phyloP scores from a whole-genome alignment of 83 land plant genomes.

The Diphasiastrum complanatum region DNA sequence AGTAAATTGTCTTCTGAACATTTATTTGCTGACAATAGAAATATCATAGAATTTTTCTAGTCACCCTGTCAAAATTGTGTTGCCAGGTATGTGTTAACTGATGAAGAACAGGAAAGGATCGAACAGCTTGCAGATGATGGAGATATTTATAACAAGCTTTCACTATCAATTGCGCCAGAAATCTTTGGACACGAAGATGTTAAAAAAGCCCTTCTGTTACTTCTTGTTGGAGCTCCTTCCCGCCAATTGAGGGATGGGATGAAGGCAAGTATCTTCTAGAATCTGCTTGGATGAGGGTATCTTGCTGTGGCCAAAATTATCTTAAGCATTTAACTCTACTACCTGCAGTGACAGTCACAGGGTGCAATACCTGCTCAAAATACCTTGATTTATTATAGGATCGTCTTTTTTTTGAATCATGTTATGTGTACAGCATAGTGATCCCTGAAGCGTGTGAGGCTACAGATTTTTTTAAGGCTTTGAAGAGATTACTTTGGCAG shows the following conservation, averaged over 20 bases:
- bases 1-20: too few species aligned
- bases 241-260: slow-evolving; percentile 88
- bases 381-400: too few species aligned
- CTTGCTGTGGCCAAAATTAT: background rate
- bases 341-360: too few species aligned
- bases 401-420: too few species aligned
- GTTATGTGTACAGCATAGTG: too few species aligned
- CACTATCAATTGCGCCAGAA: slow-evolving; percentile 91
- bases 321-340: too few species aligned
- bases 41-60: too few species aligned
- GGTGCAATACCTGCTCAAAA: too few species aligned
- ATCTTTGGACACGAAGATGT: slow-evolving; percentile 99
- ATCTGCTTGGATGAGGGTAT: background rate
- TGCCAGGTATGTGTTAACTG: slow-evolving; percentile 70
- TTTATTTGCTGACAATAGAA: too few species aligned
- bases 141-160: slow-evolving; percentile 78
- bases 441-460: too few species aligned
- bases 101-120: slow-evolving; percentile 74
- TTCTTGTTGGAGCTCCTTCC: slow-evolving; percentile 95
- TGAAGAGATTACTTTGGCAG: too few species aligned
- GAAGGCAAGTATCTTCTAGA: slow-evolving; percentile 52
- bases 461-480: too few species aligned
- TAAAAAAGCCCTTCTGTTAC: slow-evolving; percentile 88
- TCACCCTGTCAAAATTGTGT: background rate
- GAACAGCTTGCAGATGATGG: slow-evolving; percentile 80